Evolutionary conservation across 2,329 filamentous ascomycete species (phyloP).

Genomic region (Ceratocystis cubensis): DNA sequence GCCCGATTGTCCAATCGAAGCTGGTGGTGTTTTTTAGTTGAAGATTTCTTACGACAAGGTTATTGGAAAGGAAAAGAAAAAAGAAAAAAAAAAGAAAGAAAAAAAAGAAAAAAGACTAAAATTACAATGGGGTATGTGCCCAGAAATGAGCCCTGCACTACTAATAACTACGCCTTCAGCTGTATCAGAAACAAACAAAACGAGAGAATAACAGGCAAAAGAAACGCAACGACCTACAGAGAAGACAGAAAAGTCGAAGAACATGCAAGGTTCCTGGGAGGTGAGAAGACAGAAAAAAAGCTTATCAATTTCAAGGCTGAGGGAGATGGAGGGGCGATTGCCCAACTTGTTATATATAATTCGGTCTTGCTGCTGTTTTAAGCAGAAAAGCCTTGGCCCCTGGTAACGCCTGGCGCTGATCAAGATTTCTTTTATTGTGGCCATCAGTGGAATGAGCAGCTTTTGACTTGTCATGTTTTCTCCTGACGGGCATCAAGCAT

Average conservation of each 20-base stretch:
- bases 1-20: neutral
- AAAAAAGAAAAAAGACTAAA: neutral
- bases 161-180: no score
- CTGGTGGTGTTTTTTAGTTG: neutral
- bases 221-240: neutral
- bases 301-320: conserved; percentile 1
- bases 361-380: neutral
- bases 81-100: neutral
- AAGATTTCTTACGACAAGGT: neutral
- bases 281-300: neutral
- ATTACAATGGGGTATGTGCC: no score
- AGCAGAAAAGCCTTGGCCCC: conserved; percentile 1
- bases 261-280: neutral
- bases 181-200: neutral
- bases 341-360: neutral
- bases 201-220: neutral
- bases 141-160: no score
- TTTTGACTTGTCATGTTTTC: conserved; percentile 4
- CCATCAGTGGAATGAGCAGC: neutral
- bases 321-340: neutral
- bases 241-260: neutral
- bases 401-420: neutral
- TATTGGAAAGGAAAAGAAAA: neutral
- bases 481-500: neutral
- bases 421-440: neutral